These are phyloP conservation scores for Pinus tabuliformis DNA, from an alignment of 75 land plant genomes.

Conservation along the genomic window DNA sequence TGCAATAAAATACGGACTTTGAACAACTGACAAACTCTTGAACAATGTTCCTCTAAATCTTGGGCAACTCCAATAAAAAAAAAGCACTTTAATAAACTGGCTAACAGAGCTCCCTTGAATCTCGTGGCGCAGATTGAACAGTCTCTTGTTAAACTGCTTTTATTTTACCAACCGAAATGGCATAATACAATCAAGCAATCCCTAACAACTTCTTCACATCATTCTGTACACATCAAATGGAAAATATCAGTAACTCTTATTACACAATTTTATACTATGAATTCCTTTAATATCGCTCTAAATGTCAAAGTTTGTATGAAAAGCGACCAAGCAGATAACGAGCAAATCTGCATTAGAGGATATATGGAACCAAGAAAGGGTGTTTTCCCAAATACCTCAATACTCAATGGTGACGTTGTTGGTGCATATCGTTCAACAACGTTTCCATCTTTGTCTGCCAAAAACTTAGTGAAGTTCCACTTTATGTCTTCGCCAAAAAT, in stretches of 20 bases:
- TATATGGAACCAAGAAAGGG: not conserved
- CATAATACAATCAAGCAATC: not conserved
- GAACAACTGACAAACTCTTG: no score
- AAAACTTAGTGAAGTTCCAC: conserved; percentile 91
- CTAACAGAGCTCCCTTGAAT: no score
- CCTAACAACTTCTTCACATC: conserved; percentile 10
- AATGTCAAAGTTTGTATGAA: not conserved
- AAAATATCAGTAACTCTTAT: not conserved
- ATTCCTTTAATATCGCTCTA: no score
- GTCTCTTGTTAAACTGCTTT: not conserved
- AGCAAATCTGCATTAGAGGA: not conserved
- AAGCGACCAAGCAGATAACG: no score
- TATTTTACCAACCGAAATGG: not conserved
- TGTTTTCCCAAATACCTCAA: conserved; percentile 36
- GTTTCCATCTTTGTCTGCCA: conserved; percentile 70
- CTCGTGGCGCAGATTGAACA: not conserved
- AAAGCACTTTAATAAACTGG: no score
- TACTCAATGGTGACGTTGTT: conserved; percentile 66
- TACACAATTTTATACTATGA: no score
- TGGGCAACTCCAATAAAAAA: no score
- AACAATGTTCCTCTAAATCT: no score
- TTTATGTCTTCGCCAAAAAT: conserved; percentile 72
- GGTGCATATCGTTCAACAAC: conserved; percentile 90
- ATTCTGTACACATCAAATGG: not conserved
- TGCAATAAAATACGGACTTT: no score